Evolutionary conservation across 805 yeast genomes (phyloP), one percentile per base, ranked within the genome.

Genomic region (Komagataella pseudopastoris): DNA sequence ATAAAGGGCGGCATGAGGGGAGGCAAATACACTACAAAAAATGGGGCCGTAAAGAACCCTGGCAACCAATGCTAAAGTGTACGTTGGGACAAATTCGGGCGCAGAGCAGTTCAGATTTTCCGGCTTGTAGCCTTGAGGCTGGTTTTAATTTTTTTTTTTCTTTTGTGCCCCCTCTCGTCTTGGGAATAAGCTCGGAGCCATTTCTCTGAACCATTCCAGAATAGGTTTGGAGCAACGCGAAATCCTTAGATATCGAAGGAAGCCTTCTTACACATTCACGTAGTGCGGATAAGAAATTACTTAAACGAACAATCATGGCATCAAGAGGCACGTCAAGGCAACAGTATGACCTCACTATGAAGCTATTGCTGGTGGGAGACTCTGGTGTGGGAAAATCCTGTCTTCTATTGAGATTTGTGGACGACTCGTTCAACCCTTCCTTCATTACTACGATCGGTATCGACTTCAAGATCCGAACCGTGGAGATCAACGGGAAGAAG

Each of bases 401-500:
- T 74, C 75, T 90, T 54, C 74, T 90, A 60, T 79, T 91, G 56
- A 81, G 98, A 64, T 91, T 91, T 70, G 96, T 91, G 54, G 96
- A 89, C 60, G 97, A 91, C 69, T 90, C 89, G 69, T 93, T 93
- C 74, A 90, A 91, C 61, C 97, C 98, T 4, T 81, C 93, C 18
- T 93, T 91, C 69, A 93, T 93, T 70, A 89, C 98, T 54, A 93
- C 99, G 49, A 93, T 93, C 62, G 99, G 99, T 51, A 93, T 93
- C 61, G 99, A 93, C 68, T 93, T 93, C 78, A 93, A 93, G 73
- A 91, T 93, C 66, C 85, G 96, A 70, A 90, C 96, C 24, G 87
- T 90, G 59, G 97, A 91, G 60, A 77, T 90, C 57, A 91, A 91
- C 56, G 96, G 96, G 51, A 86, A 87, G 69, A 85, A 85, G 57